A percentile compares a stretch with the other conserved stretches of the same genome.
Evolutionary conservation across 495 filamentous ascomycete species (phyloP).

Genomic region (Talaromyces stipitatus): DNA sequence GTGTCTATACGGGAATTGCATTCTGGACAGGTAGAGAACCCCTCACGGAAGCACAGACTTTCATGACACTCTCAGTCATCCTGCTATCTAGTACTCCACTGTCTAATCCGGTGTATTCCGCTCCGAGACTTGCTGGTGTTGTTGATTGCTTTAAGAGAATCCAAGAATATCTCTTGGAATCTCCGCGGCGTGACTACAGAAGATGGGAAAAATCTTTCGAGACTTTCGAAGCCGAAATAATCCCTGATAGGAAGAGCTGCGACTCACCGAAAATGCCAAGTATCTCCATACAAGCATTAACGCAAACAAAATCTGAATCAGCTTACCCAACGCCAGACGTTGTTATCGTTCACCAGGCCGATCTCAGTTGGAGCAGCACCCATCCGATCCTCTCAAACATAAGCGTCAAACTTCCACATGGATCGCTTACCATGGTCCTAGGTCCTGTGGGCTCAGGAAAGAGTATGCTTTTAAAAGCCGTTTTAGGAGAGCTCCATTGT

Average conservation of each 20-base stretch:
- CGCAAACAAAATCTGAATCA: not conserved
- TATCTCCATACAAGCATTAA: not conserved
- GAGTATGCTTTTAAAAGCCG: slow-evolving; percentile 19
- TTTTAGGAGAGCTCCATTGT: slow-evolving; percentile 26
- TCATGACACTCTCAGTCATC: slow-evolving; percentile 55
- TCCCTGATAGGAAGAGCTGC: no score
- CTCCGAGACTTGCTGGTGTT: slow-evolving; percentile 44
- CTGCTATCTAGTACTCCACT: slow-evolving; percentile 49
- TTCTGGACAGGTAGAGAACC: not conserved
- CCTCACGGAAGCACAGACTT: slow-evolving; percentile 27
- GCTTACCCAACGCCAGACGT: slow-evolving; percentile 2
- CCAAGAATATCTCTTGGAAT: slow-evolving; percentile 41
- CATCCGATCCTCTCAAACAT: slow-evolving; percentile 34
- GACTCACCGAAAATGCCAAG: not conserved
- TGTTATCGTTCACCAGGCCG: slow-evolving; percentile 33
- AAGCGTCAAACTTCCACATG: slow-evolving; percentile 28
- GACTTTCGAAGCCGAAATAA: no score
- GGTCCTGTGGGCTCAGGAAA: slow-evolving; percentile 22
- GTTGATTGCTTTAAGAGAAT: slow-evolving; percentile 52
- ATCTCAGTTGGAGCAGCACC: slow-evolving; percentile 46
- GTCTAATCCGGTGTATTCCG: slow-evolving; percentile 42
- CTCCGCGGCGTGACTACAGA: slow-evolving; percentile 19
- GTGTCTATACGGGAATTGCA: slow-evolving; percentile 2
- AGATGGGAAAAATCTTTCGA: not conserved
- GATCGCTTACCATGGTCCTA: slow-evolving; percentile 20